Evolutionary conservation across 208 protist species (phyloP), one percentile per base, ranked within the genome.

Genomic region (Crithidia brevicula): DNA sequence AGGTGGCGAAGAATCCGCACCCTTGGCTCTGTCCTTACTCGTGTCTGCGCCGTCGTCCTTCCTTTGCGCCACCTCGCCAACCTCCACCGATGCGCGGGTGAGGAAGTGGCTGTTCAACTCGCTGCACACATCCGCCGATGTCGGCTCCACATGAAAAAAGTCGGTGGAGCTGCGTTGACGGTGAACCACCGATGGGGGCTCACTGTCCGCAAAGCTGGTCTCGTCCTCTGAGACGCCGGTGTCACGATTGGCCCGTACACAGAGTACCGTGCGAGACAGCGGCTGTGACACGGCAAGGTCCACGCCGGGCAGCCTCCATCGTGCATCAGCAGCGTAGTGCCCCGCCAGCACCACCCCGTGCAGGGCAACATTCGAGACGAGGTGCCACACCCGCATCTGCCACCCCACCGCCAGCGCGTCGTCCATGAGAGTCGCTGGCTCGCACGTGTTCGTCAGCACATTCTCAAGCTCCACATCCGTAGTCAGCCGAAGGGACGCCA

Each of bases 341-440:
- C 53, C 31, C 15, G 70, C 50, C 6, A 76, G 18, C 8, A 65
- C 56, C 0, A 76, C 30, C 4, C 56, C 62, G 8, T 45, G 34
- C 23, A 70, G 0, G 4, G 27, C 22, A 13, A 64, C 36, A 3
- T 40, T 6, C 13, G 43, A 53, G 4, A 70, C 45, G 16, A 58
- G 47, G 40, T 70, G 70, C 61, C 61, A 70, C 31, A 76, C 42
- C 56, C 45, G 70, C 38, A 76, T 42, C 53, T 62, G 43, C 56
- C 62, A 70, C 2, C 49, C 62, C 7, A 22, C 27, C 18, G 42
- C 18, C 4, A 56, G 30, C 2, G 31, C 49, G 31, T 65, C 70
- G 47, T 58, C 56, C 28, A 70, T 61, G 28, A 76, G 53, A 34
- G 47, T 66, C 1, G 70, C 62, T 8, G 70, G 36, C 9, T 66